phyloP scores from a whole-genome alignment of 2,329 filamentous ascomycete species.

The Colletotrichum cuscutae region DNA sequence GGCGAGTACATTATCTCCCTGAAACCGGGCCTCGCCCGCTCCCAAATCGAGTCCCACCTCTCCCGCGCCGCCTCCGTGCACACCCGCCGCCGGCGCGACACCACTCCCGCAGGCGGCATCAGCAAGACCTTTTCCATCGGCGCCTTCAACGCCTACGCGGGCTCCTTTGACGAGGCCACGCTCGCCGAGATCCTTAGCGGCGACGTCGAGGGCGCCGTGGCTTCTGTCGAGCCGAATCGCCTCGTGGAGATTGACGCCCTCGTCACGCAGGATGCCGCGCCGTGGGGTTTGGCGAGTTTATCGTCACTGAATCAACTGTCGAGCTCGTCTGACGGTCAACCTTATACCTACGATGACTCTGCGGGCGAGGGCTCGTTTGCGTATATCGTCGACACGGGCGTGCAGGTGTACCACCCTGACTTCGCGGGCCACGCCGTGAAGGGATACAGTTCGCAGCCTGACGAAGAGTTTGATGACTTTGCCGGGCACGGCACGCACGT shows the following conservation, averaged over 20 bases:
- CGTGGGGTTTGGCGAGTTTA: too few relatives aligned
- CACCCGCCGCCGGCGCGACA: slow-evolving; percentile 43
- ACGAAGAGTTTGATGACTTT: slow-evolving; percentile 44
- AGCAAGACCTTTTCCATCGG: slow-evolving; percentile 39
- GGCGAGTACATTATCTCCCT: slow-evolving; percentile 55
- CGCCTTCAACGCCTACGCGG: slow-evolving; percentile 55
- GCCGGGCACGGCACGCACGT: slow-evolving; percentile 56
- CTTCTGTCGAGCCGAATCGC: slow-evolving; percentile 44
- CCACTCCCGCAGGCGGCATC: slow-evolving; percentile 10
- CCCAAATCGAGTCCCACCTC: slow-evolving; percentile 43
- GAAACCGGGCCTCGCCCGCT: slow-evolving; percentile 46
- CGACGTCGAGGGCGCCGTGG: not conserved
- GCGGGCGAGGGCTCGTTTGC: slow-evolving; percentile 47
- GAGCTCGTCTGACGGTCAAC: too few relatives aligned
- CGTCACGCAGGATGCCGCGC: too few relatives aligned
- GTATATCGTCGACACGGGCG: slow-evolving; percentile 56
- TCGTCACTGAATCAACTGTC: too few relatives aligned
- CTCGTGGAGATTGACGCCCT: slow-evolving; percentile 21
- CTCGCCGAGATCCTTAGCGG: slow-evolving; percentile 47
- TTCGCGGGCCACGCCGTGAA: slow-evolving; percentile 45
- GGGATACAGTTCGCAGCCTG: slow-evolving; percentile 39
- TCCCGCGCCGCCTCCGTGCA: slow-evolving; percentile 45
- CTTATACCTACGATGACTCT: too few relatives aligned
- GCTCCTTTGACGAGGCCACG: slow-evolving; percentile 52
- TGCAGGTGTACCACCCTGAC: slow-evolving; percentile 42